Conservation (phyloP, 108 stramenopile genomes). For the Discostella pseudostelligera region DNA sequence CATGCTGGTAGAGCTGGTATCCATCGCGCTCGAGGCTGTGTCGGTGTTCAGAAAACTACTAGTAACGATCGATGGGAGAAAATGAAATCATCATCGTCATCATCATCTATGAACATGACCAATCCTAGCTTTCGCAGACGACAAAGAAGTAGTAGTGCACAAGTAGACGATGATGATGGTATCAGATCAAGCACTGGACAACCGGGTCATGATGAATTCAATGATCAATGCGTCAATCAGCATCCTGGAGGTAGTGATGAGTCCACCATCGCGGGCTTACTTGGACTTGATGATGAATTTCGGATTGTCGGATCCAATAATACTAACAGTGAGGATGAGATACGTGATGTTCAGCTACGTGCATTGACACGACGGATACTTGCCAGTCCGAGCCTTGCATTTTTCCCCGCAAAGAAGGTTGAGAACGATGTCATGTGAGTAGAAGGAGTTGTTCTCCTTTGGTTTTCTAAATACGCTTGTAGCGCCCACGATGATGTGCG, state of each 20-base stretch:
- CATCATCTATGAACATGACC: neutral
- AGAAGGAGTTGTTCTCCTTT: no score
- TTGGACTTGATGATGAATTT: constrained; percentile 43
- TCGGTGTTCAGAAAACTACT: constrained; percentile 4
- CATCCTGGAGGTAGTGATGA: constrained; percentile 8
- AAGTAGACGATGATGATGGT: neutral
- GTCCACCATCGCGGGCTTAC: constrained; percentile 37
- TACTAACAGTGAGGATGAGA: constrained; percentile 45
- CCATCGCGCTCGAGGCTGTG: constrained; percentile 28
- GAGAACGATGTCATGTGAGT: constrained; percentile 76
- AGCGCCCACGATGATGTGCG: no score
- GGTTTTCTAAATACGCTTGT: no score
- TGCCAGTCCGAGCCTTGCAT: constrained; percentile 59
- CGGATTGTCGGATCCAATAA: constrained; percentile 21
- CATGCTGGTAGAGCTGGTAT: constrained; percentile 40
- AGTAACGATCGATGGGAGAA: neutral
- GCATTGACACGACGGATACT: constrained; percentile 77
- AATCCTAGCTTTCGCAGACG: constrained; percentile 5
- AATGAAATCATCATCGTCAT: neutral
- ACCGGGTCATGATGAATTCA: neutral
- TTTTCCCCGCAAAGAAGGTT: constrained; percentile 78
- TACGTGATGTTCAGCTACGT: constrained; percentile 74
- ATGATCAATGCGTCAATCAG: neutral
- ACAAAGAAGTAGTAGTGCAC: neutral
- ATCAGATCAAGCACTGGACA: neutral